Evolutionary conservation across 495 filamentous ascomycete species (phyloP).

Genomic region (Parathielavia appendiculata): DNA sequence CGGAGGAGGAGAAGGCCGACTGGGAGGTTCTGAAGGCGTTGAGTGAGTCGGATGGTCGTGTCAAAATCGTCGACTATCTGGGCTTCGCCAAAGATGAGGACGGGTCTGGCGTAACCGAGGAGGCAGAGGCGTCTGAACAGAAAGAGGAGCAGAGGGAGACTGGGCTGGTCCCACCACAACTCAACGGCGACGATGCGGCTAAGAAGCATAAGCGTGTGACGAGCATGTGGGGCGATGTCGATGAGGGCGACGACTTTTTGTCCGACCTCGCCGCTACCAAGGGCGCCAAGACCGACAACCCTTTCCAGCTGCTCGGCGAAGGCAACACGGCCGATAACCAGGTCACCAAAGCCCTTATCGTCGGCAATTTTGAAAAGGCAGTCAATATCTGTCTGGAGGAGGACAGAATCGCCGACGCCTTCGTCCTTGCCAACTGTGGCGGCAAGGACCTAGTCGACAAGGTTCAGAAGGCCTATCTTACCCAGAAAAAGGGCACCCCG

Average conservation of each 20-base stretch:
- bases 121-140: slow-evolving; percentile 28
- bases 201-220: slow-evolving; percentile 36
- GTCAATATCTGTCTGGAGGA: slow-evolving; percentile 83
- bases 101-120: slow-evolving; percentile 42
- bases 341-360: slow-evolving; percentile 80
- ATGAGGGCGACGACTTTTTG: slow-evolving; percentile 77
- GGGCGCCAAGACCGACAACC: slow-evolving; percentile 49
- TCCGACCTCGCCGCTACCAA: slow-evolving; percentile 59
- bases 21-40: slow-evolving; percentile 93
- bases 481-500: slow-evolving; percentile 70
- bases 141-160: slow-evolving; percentile 40
- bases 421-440: slow-evolving; percentile 96
- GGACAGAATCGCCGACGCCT: slow-evolving; percentile 86
- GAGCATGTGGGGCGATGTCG: slow-evolving; percentile 54
- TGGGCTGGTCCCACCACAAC: slow-evolving; percentile 39
- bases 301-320: slow-evolving; percentile 65
- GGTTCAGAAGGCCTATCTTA: slow-evolving; percentile 87
- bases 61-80: slow-evolving; percentile 77
- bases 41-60: slow-evolving; percentile 71
- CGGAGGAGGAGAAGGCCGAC: slow-evolving; percentile 87
- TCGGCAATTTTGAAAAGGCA: slow-evolving; percentile 87
- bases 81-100: slow-evolving; percentile 66
- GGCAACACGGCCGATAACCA: slow-evolving; percentile 76
- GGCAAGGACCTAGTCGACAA: slow-evolving; percentile 91
- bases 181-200: slow-evolving; percentile 29